Conservation (phyloP, 2,329 filamentous ascomycete species). For the Pseudocercospora pini-densiflorae region DNA sequence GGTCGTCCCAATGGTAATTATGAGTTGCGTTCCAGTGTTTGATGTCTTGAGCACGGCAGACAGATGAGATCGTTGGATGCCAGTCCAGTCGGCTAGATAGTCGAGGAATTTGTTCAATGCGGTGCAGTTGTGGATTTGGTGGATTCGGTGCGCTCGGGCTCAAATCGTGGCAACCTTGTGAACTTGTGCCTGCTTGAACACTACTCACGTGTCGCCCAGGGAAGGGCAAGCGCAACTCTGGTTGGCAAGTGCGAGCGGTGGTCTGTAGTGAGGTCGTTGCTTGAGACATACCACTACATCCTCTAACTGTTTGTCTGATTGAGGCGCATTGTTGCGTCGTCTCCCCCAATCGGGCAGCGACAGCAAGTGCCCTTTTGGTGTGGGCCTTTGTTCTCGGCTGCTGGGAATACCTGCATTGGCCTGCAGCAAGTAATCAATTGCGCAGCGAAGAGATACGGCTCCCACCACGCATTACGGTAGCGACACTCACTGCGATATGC, state of each 20-base stretch:
- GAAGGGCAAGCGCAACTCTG: too few species aligned
- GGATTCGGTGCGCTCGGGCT: too few species aligned
- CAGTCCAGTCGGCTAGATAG: too few species aligned
- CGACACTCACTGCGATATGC: conserved; percentile 6
- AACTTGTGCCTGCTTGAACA: background rate
- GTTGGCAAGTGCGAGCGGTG: too few species aligned
- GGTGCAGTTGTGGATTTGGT: too few species aligned
- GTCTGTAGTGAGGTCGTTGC: background rate
- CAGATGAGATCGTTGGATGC: background rate
- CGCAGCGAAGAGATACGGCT: background rate
- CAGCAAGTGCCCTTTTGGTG: background rate
- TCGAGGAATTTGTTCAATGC: too few species aligned
- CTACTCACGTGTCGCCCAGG: too few species aligned
- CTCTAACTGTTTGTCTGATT: background rate
- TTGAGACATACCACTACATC: background rate
- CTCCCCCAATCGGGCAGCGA: background rate
- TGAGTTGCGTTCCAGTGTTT: background rate
- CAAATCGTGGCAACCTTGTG: background rate
- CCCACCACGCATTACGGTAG: background rate
- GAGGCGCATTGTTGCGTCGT: background rate
- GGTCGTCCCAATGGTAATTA: too few species aligned
- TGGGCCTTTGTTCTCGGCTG: background rate
- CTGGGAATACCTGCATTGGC: too few species aligned
- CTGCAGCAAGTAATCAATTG: background rate
- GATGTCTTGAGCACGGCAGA: background rate